Percentiles rank a stretch among this genome's conserved stretches.
Evolutionary conservation across 371 early-diverging fungal species (phyloP).

Genomic region (Cokeromyces recurvatus): DNA sequence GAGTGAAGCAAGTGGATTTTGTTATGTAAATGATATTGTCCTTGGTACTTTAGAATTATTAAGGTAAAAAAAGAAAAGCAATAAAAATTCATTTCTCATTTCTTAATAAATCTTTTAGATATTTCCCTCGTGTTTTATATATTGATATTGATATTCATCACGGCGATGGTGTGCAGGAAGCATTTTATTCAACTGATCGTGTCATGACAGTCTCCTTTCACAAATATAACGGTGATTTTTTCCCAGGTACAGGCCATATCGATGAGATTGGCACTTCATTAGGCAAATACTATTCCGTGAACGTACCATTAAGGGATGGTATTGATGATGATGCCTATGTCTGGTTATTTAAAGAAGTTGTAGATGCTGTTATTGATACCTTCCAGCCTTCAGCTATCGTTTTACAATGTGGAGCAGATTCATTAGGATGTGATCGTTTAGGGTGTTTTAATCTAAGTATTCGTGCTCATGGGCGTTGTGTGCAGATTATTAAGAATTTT

Average conservation of each 20-base stretch:
- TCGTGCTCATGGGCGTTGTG: slow-evolving; percentile 88
- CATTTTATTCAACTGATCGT: slow-evolving; percentile 86
- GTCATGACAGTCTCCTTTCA: slow-evolving; percentile 95
- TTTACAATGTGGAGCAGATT: slow-evolving; percentile 96
- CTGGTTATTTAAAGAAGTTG: slow-evolving; percentile 80
- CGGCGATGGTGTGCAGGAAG: slow-evolving; percentile 97
- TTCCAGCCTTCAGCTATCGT: slow-evolving; percentile 86
- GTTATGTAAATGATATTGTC: slow-evolving; percentile 96
- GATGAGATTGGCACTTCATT: slow-evolving; percentile 70
- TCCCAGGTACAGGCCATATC: slow-evolving; percentile 90
- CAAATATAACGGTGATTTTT: slow-evolving; percentile 92
- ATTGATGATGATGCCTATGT: slow-evolving; percentile 86
- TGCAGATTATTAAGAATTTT: slow-evolving; percentile 78
- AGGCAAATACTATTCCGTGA: slow-evolving; percentile 83
- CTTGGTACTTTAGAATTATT: slow-evolving; percentile 86
- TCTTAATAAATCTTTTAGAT: slow-evolving; percentile 33
- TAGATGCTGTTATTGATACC: slow-evolving; percentile 72
- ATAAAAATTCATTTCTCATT: not conserved
- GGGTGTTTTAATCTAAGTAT: slow-evolving; percentile 91
- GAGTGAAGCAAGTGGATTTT: slow-evolving; percentile 92
- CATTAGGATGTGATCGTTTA: slow-evolving; percentile 85
- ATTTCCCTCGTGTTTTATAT: slow-evolving; percentile 83
- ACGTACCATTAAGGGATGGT: slow-evolving; percentile 90
- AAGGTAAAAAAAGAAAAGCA: slow-evolving; percentile 45
- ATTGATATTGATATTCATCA: slow-evolving; percentile 97